Evolutionary conservation across 164 flowering plant species (phyloP).

Genomic region (Tinospora cordifolia): DNA sequence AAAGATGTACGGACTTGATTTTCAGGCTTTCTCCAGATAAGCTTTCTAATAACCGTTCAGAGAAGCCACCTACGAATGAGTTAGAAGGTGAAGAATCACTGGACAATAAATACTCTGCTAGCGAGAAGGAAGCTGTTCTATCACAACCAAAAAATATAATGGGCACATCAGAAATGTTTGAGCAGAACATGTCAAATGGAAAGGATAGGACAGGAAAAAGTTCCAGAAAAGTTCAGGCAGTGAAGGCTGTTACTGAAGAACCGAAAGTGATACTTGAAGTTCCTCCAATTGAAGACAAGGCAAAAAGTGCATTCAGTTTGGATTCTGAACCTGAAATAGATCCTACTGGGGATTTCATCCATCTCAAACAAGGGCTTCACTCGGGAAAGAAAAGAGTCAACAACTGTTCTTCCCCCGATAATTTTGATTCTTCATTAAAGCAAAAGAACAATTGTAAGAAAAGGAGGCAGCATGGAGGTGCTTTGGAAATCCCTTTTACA

Average conservation of each 20-base stretch:
- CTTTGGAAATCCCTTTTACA: constrained; percentile 11
- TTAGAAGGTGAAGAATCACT: constrained; percentile 17
- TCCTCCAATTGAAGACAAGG: constrained; percentile 22
- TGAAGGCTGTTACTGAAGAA: constrained; percentile 25
- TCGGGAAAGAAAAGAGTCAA: constrained; percentile 41
- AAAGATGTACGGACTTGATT: constrained; percentile 49
- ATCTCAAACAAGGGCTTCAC: constrained; percentile 19
- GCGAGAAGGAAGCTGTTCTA: constrained; percentile 5
- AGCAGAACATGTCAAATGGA: constrained; percentile 8
- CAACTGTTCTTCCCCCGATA: constrained; percentile 14
- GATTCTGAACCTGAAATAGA: constrained; percentile 17
- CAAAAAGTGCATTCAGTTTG: constrained; percentile 9
- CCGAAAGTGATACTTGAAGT: constrained; percentile 42
- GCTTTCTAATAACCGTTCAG: constrained; percentile 13
- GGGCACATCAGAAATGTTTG: constrained; percentile 15
- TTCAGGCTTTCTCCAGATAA: constrained; percentile 45
- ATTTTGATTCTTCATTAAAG: constrained; percentile 19
- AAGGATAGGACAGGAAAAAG: not conserved
- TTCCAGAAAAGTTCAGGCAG: constrained; percentile 7
- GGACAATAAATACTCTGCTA: constrained; percentile 7
- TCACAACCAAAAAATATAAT: not conserved
- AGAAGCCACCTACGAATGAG: constrained; percentile 12
- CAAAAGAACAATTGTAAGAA: constrained; percentile 37
- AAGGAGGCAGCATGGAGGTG: constrained; percentile 33
- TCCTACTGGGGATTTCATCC: constrained; percentile 8